Percentiles rank a stretch among this genome's conserved stretches.
Evolutionary conservation across 176 grass and related monocot species (phyloP).

Genomic region (Ensete glaucum): DNA sequence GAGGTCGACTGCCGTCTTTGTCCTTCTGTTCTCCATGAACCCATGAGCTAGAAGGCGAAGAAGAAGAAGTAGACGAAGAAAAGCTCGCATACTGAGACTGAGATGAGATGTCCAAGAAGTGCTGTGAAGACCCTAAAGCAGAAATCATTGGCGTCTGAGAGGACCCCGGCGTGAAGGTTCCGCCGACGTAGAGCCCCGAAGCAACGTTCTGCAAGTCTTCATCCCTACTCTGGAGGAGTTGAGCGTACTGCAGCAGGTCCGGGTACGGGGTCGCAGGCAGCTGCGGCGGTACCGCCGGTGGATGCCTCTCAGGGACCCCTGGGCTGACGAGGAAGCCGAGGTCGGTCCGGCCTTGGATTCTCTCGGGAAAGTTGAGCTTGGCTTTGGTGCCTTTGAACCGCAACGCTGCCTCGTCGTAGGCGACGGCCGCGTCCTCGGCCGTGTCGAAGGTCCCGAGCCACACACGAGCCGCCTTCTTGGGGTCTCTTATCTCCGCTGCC

Average conservation of each 20-base stretch:
- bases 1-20: slow-evolving; percentile 20
- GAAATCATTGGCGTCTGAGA: neutral
- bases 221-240: slow-evolving; percentile 59
- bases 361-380: slow-evolving; percentile 83
- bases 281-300: neutral
- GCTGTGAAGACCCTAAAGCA: neutral
- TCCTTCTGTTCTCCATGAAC: slow-evolving; percentile 24
- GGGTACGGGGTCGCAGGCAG: slow-evolving; percentile 34
- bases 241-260: slow-evolving; percentile 73
- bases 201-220: slow-evolving; percentile 13
- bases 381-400: slow-evolving; percentile 72
- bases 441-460: slow-evolving; percentile 81
- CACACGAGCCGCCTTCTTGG: slow-evolving; percentile 54
- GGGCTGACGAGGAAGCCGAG: slow-evolving; percentile 42
- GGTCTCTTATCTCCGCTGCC: slow-evolving; percentile 76
- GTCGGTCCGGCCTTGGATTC: slow-evolving; percentile 73
- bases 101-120: slow-evolving; percentile 42
- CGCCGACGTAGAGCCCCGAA: neutral
- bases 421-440: slow-evolving; percentile 51
- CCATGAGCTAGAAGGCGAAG: slow-evolving; percentile 24
- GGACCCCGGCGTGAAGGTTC: neutral
- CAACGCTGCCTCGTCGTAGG: slow-evolving; percentile 63
- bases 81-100: slow-evolving; percentile 40
- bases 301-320: neutral
- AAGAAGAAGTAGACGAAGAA: slow-evolving; percentile 28